Percentiles rank a stretch among this genome's conserved stretches.
Conservation (phyloP, 345 rosid species). For the Atalantia buxifolia region DNA sequence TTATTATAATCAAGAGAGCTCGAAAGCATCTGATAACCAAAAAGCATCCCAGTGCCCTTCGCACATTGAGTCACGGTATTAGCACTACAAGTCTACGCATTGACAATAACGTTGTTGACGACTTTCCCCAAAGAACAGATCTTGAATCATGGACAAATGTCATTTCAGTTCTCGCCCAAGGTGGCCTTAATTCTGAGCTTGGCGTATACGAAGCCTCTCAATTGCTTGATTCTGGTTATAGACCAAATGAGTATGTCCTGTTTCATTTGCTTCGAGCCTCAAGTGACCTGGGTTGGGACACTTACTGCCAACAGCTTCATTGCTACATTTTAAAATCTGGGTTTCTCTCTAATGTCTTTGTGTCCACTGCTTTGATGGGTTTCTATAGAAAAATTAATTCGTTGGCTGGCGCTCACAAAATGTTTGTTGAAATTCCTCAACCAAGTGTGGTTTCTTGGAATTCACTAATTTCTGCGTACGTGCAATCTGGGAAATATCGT, state of each 20-base stretch:
- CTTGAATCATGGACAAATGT: slow-evolving; percentile 20
- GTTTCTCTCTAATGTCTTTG: slow-evolving; percentile 45
- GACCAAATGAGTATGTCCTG: slow-evolving; percentile 36
- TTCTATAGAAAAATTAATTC: slow-evolving; percentile 39
- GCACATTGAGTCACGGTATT: slow-evolving; percentile 2
- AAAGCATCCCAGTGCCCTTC: slow-evolving; percentile 10
- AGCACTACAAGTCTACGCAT: background rate
- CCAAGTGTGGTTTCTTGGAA: slow-evolving; percentile 80
- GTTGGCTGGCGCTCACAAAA: slow-evolving; percentile 34
- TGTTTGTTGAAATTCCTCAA: slow-evolving; percentile 76
- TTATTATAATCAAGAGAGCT: slow-evolving; percentile 8
- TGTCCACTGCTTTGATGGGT: slow-evolving; percentile 52
- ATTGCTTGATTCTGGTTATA: slow-evolving; percentile 32
- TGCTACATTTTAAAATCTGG: slow-evolving; percentile 52
- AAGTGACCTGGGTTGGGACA: slow-evolving; percentile 38
- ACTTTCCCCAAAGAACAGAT: background rate
- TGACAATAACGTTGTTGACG: background rate
- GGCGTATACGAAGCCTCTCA: slow-evolving; percentile 29
- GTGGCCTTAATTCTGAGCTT: slow-evolving; percentile 15
- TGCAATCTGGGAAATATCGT: slow-evolving; percentile 45
- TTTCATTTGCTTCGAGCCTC: slow-evolving; percentile 55
- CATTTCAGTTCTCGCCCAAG: slow-evolving; percentile 26
- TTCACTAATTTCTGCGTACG: slow-evolving; percentile 55
- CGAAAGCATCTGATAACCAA: slow-evolving; percentile 10
- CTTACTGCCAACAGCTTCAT: slow-evolving; percentile 62